Evolutionary conservation across 2,329 filamentous ascomycete genomes (phyloP).

Genomic region (Colletotrichum sp.): DNA sequence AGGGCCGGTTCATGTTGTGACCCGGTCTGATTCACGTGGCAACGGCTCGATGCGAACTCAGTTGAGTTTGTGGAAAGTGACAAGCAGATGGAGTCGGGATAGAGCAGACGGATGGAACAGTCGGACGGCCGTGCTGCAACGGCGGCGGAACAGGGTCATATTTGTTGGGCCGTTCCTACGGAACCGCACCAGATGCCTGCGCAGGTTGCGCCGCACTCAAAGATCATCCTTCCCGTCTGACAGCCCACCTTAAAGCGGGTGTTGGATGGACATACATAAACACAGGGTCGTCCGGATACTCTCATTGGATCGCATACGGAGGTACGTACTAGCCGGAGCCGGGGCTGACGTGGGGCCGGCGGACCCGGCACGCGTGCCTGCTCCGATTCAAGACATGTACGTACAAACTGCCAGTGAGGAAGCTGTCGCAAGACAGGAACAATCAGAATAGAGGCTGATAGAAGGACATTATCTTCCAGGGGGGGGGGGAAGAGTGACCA

Average conservation of each 20-base stretch:
- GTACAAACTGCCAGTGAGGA: not conserved
- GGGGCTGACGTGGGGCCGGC: not conserved
- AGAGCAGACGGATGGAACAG: not conserved
- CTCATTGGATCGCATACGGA: not conserved
- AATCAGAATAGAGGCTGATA: not conserved
- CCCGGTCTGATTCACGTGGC: rapidly evolving
- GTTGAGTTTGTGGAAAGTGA: rapidly evolving
- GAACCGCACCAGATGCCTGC: not conserved
- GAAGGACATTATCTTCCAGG: rapidly evolving
- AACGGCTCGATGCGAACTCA: not conserved
- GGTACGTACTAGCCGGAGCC: not conserved
- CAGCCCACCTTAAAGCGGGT: not conserved
- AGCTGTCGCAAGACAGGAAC: not conserved
- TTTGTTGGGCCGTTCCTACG: not conserved
- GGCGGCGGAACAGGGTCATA: not conserved
- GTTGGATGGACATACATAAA: not conserved
- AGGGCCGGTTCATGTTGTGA: not conserved
- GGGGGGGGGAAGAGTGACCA: not conserved
- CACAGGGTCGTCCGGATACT: not conserved
- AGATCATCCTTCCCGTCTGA: not conserved
- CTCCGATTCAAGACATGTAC: not conserved
- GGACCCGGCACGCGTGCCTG: not conserved
- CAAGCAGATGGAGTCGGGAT: rapidly evolving
- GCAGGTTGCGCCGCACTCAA: not conserved
- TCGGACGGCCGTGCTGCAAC: not conserved